Percentiles rank a stretch among this genome's conserved stretches.
phyloP scores from a whole-genome alignment of 139 green algal genomes.

The Coelastrella sp. region DNA sequence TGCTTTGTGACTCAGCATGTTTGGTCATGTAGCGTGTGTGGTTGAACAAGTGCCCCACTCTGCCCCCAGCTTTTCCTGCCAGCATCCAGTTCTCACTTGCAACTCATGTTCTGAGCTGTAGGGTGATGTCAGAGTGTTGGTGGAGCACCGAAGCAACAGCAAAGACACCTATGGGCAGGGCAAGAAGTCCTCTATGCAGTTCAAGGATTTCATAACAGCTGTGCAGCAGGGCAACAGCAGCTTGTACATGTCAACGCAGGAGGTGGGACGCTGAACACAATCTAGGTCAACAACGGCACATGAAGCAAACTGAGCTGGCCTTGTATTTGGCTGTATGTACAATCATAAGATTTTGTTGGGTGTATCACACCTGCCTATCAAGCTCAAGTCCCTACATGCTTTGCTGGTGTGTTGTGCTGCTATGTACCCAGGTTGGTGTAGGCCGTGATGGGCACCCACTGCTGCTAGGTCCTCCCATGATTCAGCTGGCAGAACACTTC shows the following conservation, averaged over 20 bases:
- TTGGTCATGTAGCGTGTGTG: no score
- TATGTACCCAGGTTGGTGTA: slow-evolving; percentile 55
- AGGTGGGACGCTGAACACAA: slow-evolving; percentile 41
- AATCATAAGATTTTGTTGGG: no score
- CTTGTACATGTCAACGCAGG: slow-evolving; percentile 84
- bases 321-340: no score
- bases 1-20: neutral
- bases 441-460: slow-evolving; percentile 71
- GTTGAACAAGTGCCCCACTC: no score
- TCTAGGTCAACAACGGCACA: no score
- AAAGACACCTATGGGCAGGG: slow-evolving; percentile 71
- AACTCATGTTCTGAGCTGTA: slow-evolving; percentile 35
- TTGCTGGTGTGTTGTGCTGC: no score
- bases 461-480: slow-evolving; percentile 67
- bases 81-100: no score
- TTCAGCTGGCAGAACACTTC: slow-evolving; percentile 64
- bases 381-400: no score
- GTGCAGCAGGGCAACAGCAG: slow-evolving; percentile 61
- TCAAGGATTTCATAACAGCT: slow-evolving; percentile 65
- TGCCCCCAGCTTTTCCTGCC: no score
- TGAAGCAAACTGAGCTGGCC: no score
- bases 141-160: slow-evolving; percentile 64
- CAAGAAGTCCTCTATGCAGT: slow-evolving; percentile 64
- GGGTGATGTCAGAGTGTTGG: slow-evolving; percentile 61
- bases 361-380: no score